phyloP scores from a whole-genome alignment of 2,329 filamentous ascomycete genomes.

The Ceratocystis papillata region DNA sequence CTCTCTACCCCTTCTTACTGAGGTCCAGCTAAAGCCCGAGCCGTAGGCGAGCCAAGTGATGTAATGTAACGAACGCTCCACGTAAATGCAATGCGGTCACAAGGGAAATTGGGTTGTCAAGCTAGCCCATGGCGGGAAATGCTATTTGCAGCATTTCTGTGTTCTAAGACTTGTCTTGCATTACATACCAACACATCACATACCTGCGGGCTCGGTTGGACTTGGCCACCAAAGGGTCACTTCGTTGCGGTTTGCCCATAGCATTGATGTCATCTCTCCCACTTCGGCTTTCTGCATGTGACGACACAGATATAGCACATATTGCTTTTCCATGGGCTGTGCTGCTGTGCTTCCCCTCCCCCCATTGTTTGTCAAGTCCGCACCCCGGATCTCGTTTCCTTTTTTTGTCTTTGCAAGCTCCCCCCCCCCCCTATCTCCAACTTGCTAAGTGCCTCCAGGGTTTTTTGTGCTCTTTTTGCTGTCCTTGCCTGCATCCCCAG shows the following conservation, averaged over 20 bases:
- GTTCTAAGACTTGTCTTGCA: too few species aligned
- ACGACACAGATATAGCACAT: not conserved
- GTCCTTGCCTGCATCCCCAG: too few species aligned
- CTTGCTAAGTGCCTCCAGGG: too few species aligned
- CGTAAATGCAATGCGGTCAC: not conserved
- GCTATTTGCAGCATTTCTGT: too few species aligned
- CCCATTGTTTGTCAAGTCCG: not conserved
- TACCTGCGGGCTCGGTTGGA: too few species aligned
- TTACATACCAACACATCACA: too few species aligned
- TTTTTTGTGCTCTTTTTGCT: too few species aligned
- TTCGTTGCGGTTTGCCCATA: not conserved
- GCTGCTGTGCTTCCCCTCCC: not conserved
- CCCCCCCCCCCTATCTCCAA: not conserved
- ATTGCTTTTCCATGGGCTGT: too few species aligned
- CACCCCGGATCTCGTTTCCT: not conserved
- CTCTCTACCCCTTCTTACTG: too few species aligned
- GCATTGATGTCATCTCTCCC: conserved; percentile 1
- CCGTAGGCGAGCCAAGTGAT: not conserved
- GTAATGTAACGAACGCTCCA: conserved; percentile 1
- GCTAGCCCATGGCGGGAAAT: not conserved
- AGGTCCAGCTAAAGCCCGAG: not conserved
- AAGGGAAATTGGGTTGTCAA: not conserved
- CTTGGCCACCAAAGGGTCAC: too few species aligned
- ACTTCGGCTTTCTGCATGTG: not conserved
- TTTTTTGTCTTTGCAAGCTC: not conserved